These are phyloP conservation scores for Piper betle DNA, from an alignment of 164 flowering plant genomes.

Conservation along the genomic window DNA sequence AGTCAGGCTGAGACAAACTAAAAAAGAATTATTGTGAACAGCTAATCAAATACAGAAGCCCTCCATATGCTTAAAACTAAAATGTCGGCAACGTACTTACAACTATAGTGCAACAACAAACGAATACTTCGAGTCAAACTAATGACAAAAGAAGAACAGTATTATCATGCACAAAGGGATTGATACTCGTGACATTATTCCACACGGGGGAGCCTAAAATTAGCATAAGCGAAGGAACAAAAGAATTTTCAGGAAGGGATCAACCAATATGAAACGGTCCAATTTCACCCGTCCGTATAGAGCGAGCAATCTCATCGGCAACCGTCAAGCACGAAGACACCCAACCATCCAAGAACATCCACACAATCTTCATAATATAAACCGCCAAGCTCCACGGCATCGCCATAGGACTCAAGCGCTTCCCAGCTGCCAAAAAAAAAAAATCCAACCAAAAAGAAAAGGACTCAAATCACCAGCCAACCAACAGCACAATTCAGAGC, in stretches of 20 bases:
- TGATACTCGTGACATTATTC: neutral
- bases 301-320: slow-evolving; percentile 66
- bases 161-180: no score
- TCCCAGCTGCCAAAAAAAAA: neutral
- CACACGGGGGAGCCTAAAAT: neutral
- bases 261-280: slow-evolving; percentile 71
- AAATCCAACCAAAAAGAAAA: no score
- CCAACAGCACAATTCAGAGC: neutral
- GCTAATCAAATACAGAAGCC: no score
- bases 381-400: slow-evolving; percentile 46
- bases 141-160: no score
- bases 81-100: no score
- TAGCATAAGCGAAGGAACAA: neutral
- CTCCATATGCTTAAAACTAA: no score
- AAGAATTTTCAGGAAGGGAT: slow-evolving; percentile 1
- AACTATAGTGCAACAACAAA: no score
- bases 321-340: slow-evolving; percentile 52
- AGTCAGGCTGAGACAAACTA: no score
- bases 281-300: slow-evolving; percentile 63
- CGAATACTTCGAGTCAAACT: no score
- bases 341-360: slow-evolving; percentile 63
- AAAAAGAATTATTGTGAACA: no score
- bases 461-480: neutral
- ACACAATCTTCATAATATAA: slow-evolving; percentile 51
- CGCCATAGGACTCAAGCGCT: slow-evolving; percentile 35